A percentile compares a stretch with the other conserved stretches of the same genome.
Evolutionary conservation across 345 rosid species (phyloP).

Genomic region (Draba incana): DNA sequence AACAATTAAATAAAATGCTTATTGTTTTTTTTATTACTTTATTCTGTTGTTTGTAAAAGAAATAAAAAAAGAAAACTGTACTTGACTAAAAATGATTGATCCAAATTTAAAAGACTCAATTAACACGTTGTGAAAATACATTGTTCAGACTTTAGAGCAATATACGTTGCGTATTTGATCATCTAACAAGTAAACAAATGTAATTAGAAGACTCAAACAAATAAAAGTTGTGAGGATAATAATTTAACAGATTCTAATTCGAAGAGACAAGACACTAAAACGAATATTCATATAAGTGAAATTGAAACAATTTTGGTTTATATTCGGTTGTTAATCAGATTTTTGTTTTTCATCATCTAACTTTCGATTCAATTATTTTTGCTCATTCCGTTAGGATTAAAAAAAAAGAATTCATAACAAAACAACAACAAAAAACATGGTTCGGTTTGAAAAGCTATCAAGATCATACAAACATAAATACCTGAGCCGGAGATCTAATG

Average conservation of each 20-base stretch:
- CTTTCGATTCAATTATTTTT: no score
- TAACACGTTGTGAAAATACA: no score
- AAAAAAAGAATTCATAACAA: no score
- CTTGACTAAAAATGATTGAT: no score
- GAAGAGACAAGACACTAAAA: constrained; percentile 21
- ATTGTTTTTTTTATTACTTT: no score
- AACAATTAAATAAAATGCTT: no score
- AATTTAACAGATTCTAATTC: constrained; percentile 11
- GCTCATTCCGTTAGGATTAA: neutral
- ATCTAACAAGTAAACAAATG: neutral
- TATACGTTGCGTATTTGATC: no score
- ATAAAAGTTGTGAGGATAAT: neutral
- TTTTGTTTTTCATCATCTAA: no score
- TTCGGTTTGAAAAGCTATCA: constrained; percentile 22
- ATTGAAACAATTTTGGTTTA: neutral
- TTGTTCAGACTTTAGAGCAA: no score
- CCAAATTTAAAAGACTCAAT: no score
- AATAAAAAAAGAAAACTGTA: no score
- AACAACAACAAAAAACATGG: neutral
- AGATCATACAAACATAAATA: constrained; percentile 12
- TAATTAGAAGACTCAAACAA: neutral
- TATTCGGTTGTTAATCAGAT: neutral
- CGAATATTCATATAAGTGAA: constrained; percentile 11
- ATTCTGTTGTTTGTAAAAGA: no score
- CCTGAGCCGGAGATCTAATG: constrained; percentile 92